These are phyloP conservation scores for Pyrrhoderma noxium DNA, from an alignment of 1,284 basidiomycete genomes.

Conservation along the genomic window DNA sequence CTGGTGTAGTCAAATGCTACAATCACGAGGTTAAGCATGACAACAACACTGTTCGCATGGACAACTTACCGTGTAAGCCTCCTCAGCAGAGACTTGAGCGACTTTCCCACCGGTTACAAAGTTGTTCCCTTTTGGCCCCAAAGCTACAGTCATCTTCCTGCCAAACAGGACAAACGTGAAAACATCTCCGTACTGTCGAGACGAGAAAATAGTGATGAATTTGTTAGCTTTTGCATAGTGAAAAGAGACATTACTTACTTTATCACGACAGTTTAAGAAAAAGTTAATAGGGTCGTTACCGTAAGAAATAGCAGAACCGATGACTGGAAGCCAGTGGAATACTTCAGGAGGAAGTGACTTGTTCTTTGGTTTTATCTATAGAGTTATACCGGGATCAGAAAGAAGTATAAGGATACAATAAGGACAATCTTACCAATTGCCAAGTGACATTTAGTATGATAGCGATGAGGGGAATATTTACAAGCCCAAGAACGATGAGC, in stretches of 20 bases:
- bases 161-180: constrained; percentile 94
- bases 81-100: constrained; percentile 89
- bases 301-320: constrained; percentile 72
- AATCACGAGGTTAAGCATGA: constrained; percentile 7
- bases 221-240: background rate
- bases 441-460: constrained; percentile 38
- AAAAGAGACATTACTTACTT: constrained; percentile 48
- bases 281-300: constrained; percentile 79
- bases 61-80: constrained; percentile 79
- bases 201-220: too few species aligned
- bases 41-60: background rate
- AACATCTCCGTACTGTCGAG: constrained; percentile 66
- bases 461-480: constrained; percentile 23
- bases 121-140: constrained; percentile 92
- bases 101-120: constrained; percentile 93
- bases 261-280: constrained; percentile 69
- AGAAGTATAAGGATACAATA: background rate
- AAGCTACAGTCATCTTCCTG: constrained; percentile 83
- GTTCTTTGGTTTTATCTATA: constrained; percentile 47
- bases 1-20: constrained; percentile 82
- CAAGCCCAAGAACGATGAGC: constrained; percentile 14
- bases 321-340: constrained; percentile 71
- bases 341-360: constrained; percentile 64
- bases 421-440: constrained; percentile 34
- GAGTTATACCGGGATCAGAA: background rate